phyloP scores from a whole-genome alignment of 257 asterid genomes.

The Rauvolfia tetraphylla region DNA sequence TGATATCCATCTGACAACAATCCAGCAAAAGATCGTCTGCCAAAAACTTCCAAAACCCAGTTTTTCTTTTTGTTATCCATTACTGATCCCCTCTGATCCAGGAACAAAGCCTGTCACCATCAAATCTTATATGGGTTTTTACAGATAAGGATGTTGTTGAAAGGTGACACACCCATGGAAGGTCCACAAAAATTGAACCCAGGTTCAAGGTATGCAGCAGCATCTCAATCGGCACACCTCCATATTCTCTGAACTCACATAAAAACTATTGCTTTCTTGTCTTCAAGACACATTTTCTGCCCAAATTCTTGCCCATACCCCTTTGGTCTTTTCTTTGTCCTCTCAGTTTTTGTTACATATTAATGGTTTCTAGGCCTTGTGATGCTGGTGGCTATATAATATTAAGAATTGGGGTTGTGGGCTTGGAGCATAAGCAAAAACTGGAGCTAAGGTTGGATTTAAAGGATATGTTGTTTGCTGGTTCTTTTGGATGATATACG shows the following conservation, averaged over 20 bases:
- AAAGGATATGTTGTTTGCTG: constrained; percentile 47
- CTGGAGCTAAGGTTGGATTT: constrained; percentile 43
- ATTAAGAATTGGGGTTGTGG: constrained; percentile 45
- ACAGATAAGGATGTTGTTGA: constrained; percentile 81
- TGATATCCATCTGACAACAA: constrained; percentile 83
- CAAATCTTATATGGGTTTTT: constrained; percentile 70
- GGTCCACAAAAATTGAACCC: constrained; percentile 69
- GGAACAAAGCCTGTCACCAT: constrained; percentile 96
- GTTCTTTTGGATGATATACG: constrained; percentile 45
- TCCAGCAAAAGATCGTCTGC: constrained; percentile 32
- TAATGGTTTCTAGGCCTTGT: constrained; percentile 77
- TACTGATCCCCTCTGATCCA: constrained; percentile 51
- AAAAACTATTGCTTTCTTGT: constrained; percentile 50
- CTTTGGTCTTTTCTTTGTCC: constrained; percentile 37
- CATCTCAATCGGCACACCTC: constrained; percentile 30
- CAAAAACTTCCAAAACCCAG: constrained; percentile 42
- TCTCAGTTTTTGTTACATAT: constrained; percentile 32
- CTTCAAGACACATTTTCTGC: constrained; percentile 36
- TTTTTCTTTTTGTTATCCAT: constrained; percentile 52
- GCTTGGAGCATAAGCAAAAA: constrained; percentile 40
- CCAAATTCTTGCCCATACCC: constrained; percentile 67
- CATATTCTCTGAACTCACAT: constrained; percentile 68
- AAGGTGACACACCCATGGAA: constrained; percentile 64
- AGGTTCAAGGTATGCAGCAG: constrained; percentile 82
- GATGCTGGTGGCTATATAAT: constrained; percentile 59